Evolutionary conservation across 2,329 filamentous ascomycete genomes (phyloP).

Genomic region (Microcyclospora pomicola): DNA sequence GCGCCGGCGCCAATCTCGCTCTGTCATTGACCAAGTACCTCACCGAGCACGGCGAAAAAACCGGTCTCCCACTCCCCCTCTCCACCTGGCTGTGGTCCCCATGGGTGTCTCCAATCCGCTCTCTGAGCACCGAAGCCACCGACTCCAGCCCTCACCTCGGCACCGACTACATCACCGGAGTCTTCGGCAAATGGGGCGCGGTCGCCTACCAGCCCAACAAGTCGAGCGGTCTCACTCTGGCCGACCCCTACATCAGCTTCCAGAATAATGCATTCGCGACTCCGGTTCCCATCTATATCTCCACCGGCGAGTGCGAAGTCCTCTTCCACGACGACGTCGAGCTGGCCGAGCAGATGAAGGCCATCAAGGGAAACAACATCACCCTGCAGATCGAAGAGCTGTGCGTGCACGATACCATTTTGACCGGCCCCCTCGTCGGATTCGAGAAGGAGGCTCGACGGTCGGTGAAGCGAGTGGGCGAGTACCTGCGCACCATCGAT

Average conservation of each 20-base stretch:
- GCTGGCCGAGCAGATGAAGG: conserved; percentile 26
- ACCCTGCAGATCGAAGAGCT: conserved; percentile 27
- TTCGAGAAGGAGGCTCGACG: conserved; percentile 27
- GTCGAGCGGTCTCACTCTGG: conserved; percentile 10
- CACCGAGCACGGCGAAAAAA: conserved; percentile 23
- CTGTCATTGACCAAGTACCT: conserved; percentile 36
- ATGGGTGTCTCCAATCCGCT: conserved; percentile 26
- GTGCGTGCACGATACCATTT: conserved; percentile 35
- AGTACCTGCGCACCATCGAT: conserved; percentile 14
- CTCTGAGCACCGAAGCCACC: conserved; percentile 14
- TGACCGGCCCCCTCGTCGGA: conserved; percentile 28
- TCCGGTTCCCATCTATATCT: conserved; percentile 28
- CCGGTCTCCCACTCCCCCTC: conserved; percentile 23
- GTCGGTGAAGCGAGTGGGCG: conserved; percentile 25
- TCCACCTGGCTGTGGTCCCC: conserved; percentile 32
- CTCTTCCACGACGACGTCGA: conserved; percentile 27
- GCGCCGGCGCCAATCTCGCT: conserved; percentile 35
- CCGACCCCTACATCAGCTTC: conserved; percentile 27
- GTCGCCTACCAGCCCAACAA: conserved; percentile 19
- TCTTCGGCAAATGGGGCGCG: conserved; percentile 32
- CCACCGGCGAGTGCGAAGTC: conserved; percentile 28
- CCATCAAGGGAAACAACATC: conserved; percentile 27
- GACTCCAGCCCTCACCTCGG: conserved; percentile 21
- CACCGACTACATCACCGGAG: conserved; percentile 29
- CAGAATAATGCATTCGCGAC: conserved; percentile 27